Evolutionary conservation across 106 monocot species (phyloP).

Genomic region (Triglochin maritima): DNA sequence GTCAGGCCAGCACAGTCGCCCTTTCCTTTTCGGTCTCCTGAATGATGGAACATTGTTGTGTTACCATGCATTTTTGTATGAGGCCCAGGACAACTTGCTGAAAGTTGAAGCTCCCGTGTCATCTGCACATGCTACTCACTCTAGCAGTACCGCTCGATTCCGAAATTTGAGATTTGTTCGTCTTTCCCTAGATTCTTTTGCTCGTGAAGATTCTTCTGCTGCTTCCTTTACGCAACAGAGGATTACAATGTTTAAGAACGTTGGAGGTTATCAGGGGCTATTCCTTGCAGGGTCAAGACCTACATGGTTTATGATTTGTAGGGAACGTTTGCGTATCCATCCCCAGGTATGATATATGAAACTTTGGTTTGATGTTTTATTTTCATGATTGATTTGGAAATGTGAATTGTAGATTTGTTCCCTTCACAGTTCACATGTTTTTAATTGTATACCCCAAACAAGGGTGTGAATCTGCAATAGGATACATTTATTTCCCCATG

Average conservation of each 20-base stretch:
- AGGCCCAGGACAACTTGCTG: slow-evolving; percentile 33
- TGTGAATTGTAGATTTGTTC: no score
- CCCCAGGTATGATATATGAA: slow-evolving; percentile 46
- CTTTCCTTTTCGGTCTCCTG: slow-evolving; percentile 74
- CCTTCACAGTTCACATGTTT: no score
- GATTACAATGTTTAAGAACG: slow-evolving; percentile 73
- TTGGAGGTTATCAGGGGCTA: slow-evolving; percentile 85
- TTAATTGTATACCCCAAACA: neutral
- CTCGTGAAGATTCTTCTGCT: slow-evolving; percentile 44
- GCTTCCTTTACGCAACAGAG: slow-evolving; percentile 32
- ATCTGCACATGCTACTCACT: slow-evolving; percentile 26
- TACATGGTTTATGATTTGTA: slow-evolving; percentile 83
- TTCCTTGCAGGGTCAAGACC: slow-evolving; percentile 84
- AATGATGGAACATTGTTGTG: slow-evolving; percentile 90
- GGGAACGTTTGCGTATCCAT: slow-evolving; percentile 82
- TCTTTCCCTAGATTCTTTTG: slow-evolving; percentile 38
- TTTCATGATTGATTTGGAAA: no score
- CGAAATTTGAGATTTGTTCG: slow-evolving; percentile 90
- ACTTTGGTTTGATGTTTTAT: no score
- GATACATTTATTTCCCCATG: no score
- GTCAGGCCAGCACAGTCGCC: slow-evolving; percentile 65
- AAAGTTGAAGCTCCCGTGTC: slow-evolving; percentile 33
- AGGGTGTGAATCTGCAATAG: neutral
- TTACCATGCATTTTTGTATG: slow-evolving; percentile 82
- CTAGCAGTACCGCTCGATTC: slow-evolving; percentile 37